Evolutionary conservation across 768 basidiomycete genomes (phyloP).

Genomic region (Piloderma croceum): DNA sequence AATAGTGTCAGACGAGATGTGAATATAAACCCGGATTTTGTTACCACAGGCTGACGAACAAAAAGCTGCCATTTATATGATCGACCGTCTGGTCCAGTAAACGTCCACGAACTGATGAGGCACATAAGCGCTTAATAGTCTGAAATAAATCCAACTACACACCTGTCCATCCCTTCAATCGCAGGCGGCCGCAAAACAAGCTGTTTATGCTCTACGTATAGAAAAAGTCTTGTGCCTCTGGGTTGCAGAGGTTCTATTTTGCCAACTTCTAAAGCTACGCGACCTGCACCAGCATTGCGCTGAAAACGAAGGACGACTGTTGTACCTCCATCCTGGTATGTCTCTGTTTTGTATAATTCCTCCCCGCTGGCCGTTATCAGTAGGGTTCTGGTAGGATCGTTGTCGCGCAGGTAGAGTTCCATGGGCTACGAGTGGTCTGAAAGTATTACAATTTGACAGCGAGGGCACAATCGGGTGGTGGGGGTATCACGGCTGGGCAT

Average conservation of each 20-base stretch:
- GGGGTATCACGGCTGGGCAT: too few relatives aligned
- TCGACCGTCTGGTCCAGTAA: constrained; percentile 29
- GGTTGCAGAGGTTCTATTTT: constrained; percentile 20
- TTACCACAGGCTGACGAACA: constrained; percentile 32
- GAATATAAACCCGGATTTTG: constrained; percentile 9
- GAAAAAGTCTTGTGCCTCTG: constrained; percentile 19
- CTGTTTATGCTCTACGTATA: constrained; percentile 17
- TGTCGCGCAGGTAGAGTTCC: constrained; percentile 15
- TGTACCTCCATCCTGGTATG: constrained; percentile 10
- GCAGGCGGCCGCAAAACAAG: constrained; percentile 8
- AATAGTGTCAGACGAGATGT: not conserved
- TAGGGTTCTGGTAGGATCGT: constrained; percentile 33
- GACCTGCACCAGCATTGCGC: constrained; percentile 23
- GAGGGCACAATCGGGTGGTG: too few relatives aligned
- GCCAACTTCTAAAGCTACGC: constrained; percentile 30
- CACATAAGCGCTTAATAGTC: not conserved
- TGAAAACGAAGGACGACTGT: constrained; percentile 19
- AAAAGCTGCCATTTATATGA: constrained; percentile 36
- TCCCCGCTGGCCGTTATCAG: constrained; percentile 30
- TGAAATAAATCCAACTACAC: constrained; percentile 3
- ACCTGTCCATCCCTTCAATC: constrained; percentile 16
- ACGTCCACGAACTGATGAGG: constrained; percentile 30
- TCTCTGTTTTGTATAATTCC: constrained; percentile 29
- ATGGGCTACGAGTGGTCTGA: too few relatives aligned
- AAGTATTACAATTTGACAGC: too few relatives aligned